These are phyloP conservation scores for Oenanthe sinensis DNA, from an alignment of 129 eudicot genomes.

Conservation along the genomic window DNA sequence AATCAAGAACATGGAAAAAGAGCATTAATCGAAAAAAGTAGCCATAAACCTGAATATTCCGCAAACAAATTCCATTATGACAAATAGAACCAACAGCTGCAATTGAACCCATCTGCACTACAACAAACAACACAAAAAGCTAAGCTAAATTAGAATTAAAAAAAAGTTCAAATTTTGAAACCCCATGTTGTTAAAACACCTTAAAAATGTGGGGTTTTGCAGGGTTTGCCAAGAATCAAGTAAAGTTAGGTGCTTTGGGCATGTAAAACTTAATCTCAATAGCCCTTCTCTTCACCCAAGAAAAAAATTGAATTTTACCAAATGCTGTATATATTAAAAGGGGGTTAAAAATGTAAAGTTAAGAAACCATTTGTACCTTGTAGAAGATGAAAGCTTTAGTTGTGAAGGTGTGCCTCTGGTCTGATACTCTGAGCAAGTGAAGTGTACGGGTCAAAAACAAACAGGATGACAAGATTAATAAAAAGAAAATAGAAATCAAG, in stretches of 20 bases:
- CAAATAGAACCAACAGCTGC: constrained; percentile 26
- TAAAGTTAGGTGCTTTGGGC: background rate
- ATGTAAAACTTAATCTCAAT: background rate
- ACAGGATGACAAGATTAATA: background rate
- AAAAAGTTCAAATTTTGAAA: too few relatives aligned
- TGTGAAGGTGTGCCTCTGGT: background rate
- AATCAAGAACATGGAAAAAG: background rate
- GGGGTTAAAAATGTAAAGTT: too few relatives aligned
- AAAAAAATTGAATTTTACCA: background rate
- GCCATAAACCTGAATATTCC: constrained; percentile 35
- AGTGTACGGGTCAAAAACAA: too few relatives aligned
- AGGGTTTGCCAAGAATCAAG: background rate
- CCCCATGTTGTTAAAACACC: background rate
- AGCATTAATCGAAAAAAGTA: background rate
- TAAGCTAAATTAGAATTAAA: background rate
- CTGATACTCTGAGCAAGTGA: too few relatives aligned
- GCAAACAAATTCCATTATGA: constrained; percentile 23
- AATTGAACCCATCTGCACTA: constrained; percentile 29
- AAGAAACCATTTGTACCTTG: background rate
- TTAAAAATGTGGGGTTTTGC: background rate
- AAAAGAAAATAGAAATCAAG: too few relatives aligned
- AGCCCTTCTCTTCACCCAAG: background rate
- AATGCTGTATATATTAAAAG: too few relatives aligned
- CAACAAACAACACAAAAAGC: background rate
- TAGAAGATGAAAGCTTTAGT: background rate